Percentiles rank a stretch among this genome's conserved stretches.
These are phyloP conservation scores for Trichoderma erinaceum DNA, from an alignment of 495 filamentous ascomycete species.

Conservation along the genomic window DNA sequence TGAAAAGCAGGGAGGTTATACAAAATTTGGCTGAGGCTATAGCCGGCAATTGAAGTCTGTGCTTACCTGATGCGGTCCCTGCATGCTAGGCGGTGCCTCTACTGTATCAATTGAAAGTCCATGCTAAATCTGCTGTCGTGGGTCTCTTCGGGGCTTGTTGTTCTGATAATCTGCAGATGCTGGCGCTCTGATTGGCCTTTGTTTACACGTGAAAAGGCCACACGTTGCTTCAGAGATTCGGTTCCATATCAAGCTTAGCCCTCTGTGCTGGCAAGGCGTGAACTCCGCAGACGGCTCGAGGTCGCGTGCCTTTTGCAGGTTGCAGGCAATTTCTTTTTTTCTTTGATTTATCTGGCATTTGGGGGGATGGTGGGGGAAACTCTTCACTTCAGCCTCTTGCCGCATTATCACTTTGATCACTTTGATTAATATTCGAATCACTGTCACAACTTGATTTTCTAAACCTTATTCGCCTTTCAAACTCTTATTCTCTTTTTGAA, in stretches of 20 bases:
- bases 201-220: neutral
- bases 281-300: neutral
- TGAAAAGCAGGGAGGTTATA: neutral
- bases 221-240: neutral
- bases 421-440: too few species aligned
- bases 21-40: neutral
- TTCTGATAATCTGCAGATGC: neutral
- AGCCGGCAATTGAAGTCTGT: neutral
- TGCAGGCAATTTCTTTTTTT: neutral
- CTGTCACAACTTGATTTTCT: too few species aligned
- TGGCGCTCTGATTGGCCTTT: neutral
- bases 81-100: neutral
- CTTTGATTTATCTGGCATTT: neutral
- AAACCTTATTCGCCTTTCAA: too few species aligned
- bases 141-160: neutral
- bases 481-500: too few species aligned
- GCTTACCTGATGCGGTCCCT: neutral
- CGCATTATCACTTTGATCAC: too few species aligned
- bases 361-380: neutral
- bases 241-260: neutral
- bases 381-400: too few species aligned
- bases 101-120: neutral
- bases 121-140: neutral
- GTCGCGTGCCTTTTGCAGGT: constrained; percentile 10
- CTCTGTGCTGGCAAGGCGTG: neutral